A percentile compares a stretch with the other conserved stretches of the same genome.
Evolutionary conservation across 139 green algal species (phyloP).

Genomic region (Tetraselmis chui): DNA sequence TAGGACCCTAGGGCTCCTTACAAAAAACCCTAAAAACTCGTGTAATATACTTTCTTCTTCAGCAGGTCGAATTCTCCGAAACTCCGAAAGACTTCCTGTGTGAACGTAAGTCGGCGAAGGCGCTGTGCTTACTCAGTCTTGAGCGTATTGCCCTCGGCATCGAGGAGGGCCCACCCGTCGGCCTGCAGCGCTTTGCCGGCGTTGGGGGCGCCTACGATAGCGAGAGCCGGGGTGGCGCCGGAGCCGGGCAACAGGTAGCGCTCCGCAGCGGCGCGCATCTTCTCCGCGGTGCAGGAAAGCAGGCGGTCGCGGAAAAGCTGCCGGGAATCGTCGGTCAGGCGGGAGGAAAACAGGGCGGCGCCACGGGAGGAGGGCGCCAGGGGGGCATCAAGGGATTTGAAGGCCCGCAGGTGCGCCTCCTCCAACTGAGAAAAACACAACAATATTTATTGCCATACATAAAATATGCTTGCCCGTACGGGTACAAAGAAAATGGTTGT

Average conservation of each 20-base stretch:
- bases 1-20: too few relatives aligned
- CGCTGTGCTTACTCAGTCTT: too few relatives aligned
- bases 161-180: slow-evolving; percentile 1
- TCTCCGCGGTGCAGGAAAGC: slow-evolving; percentile 4
- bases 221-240: background rate
- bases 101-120: too few relatives aligned
- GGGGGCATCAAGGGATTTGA: slow-evolving; percentile 20
- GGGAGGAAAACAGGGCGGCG: slow-evolving; percentile 1
- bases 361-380: slow-evolving; percentile 14
- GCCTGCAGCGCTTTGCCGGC: background rate
- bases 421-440: too few relatives aligned
- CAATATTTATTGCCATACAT: too few relatives aligned
- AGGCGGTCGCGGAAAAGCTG: slow-evolving; percentile 17
- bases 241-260: slow-evolving; percentile 5
- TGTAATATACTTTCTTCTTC: too few relatives aligned
- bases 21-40: too few relatives aligned
- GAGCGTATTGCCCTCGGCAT: slow-evolving; percentile 7
- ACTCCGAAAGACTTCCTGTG: too few relatives aligned
- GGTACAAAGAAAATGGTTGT: too few relatives aligned
- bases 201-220: slow-evolving; percentile 9
- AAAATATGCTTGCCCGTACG: too few relatives aligned
- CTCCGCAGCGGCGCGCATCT: slow-evolving; percentile 4
- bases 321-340: slow-evolving; percentile 6
- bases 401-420: slow-evolving; percentile 19
- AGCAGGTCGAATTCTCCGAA: too few relatives aligned